Percentiles rank a stretch among this genome's conserved stretches.
These are phyloP conservation scores for Catharanthus roseus DNA, from an alignment of 257 asterid genomes.

Conservation along the genomic window DNA sequence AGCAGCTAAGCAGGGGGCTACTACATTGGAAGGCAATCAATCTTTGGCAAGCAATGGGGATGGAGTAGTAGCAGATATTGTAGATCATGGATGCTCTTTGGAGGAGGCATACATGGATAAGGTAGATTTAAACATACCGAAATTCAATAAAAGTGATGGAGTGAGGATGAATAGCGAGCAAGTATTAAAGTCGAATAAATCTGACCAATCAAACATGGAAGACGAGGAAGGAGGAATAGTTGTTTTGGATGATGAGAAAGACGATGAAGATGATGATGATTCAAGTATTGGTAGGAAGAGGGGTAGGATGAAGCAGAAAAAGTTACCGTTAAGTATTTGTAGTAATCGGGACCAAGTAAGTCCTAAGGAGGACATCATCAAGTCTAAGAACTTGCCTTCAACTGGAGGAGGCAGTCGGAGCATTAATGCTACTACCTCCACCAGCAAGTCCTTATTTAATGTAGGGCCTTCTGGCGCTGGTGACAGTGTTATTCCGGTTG, in stretches of 20 bases:
- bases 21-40: conserved; percentile 25
- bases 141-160: conserved; percentile 25
- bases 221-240: conserved; percentile 29
- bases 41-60: conserved; percentile 26
- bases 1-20: not conserved
- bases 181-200: conserved; percentile 11
- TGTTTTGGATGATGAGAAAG: conserved; percentile 21
- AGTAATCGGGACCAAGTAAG: conserved; percentile 61
- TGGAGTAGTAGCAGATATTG: conserved; percentile 20
- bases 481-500: conserved; percentile 23
- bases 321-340: conserved; percentile 79
- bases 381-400: conserved; percentile 27
- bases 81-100: not conserved
- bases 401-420: conserved; percentile 21
- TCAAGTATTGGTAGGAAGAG: conserved; percentile 51
- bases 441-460: conserved; percentile 35
- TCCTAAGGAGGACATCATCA: conserved; percentile 49
- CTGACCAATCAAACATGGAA: conserved; percentile 34
- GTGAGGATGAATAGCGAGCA: conserved; percentile 26
- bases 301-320: conserved; percentile 72
- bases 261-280: conserved; percentile 40
- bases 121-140: conserved; percentile 26
- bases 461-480: conserved; percentile 35
- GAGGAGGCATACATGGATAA: conserved; percentile 3
- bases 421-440: conserved; percentile 16